Percentiles rank a stretch among this genome's conserved stretches.
Conservation (phyloP, 441 rosid species). For the Aquilaria agallochum region DNA sequence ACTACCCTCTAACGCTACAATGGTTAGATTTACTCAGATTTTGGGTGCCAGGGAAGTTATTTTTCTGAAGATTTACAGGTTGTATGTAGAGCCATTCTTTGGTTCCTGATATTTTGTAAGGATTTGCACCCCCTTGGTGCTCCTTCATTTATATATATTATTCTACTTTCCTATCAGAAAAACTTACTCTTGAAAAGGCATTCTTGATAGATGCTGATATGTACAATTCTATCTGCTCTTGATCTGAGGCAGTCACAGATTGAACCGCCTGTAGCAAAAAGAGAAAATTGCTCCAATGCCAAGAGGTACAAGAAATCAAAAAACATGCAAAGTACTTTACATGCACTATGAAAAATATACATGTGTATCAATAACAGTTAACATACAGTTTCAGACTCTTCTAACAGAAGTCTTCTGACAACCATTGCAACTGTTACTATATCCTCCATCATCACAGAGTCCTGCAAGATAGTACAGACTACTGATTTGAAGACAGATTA, state of each 20-base stretch:
- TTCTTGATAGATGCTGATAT: slow-evolving; percentile 80
- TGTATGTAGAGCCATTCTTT: too few relatives aligned
- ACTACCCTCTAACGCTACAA: too few relatives aligned
- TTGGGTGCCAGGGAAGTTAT: too few relatives aligned
- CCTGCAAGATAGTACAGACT: slow-evolving; percentile 39
- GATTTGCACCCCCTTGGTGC: too few relatives aligned
- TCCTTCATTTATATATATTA: too few relatives aligned
- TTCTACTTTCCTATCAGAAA: neutral
- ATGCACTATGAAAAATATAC: neutral
- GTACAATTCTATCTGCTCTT: slow-evolving; percentile 86
- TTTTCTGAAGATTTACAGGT: too few relatives aligned
- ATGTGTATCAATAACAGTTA: neutral
- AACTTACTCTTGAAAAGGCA: slow-evolving; percentile 81
- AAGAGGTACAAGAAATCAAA: neutral
- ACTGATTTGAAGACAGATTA: too few relatives aligned
- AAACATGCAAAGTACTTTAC: neutral
- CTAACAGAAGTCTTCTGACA: slow-evolving; percentile 82
- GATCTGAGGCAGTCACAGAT: slow-evolving; percentile 54
- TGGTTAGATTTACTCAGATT: too few relatives aligned
- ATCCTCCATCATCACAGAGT: slow-evolving; percentile 67
- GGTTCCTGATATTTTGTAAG: too few relatives aligned
- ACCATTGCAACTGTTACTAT: slow-evolving; percentile 82
- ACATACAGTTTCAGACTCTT: slow-evolving; percentile 87
- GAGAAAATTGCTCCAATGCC: slow-evolving; percentile 10
- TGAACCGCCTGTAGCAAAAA: slow-evolving; percentile 61